These are phyloP conservation scores for Penicillium verrucosum DNA, from an alignment of 2,329 filamentous ascomycete genomes.

Conservation along the genomic window DNA sequence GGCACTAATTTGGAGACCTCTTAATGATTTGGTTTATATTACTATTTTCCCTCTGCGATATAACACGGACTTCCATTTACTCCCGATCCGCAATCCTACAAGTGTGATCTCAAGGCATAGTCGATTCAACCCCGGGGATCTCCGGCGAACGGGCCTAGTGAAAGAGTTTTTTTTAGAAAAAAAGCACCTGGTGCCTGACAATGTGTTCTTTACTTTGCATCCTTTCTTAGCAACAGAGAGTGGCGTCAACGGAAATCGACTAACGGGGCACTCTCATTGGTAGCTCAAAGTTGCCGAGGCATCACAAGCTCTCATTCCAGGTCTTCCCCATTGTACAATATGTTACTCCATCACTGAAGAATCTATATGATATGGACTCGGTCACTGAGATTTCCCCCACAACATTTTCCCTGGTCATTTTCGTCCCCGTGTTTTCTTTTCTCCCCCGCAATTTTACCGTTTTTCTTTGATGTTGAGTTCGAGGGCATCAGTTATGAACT, in stretches of 20 bases:
- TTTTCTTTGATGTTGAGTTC: neutral
- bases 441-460: neutral
- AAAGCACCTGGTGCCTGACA: neutral
- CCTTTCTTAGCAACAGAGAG: neutral
- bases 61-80: neutral
- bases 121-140: neutral
- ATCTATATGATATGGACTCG: neutral
- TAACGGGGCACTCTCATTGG: constrained; percentile 8
- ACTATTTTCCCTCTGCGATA: neutral
- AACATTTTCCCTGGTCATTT: neutral
- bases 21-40: neutral
- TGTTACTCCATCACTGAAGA: neutral
- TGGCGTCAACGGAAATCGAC: neutral
- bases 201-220: neutral
- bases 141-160: neutral
- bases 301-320: constrained; percentile 15
- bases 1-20: neutral
- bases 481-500: constrained; percentile 1
- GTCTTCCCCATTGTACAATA: neutral
- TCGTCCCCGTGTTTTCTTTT: neutral
- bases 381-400: neutral
- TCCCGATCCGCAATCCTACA: neutral
- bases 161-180: neutral
- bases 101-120: neutral
- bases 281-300: constrained; percentile 15